A percentile compares a stretch with the other conserved stretches of the same genome.
Evolutionary conservation across 2,329 filamentous ascomycete species (phyloP).

Genomic region (Cercospora sp.): DNA sequence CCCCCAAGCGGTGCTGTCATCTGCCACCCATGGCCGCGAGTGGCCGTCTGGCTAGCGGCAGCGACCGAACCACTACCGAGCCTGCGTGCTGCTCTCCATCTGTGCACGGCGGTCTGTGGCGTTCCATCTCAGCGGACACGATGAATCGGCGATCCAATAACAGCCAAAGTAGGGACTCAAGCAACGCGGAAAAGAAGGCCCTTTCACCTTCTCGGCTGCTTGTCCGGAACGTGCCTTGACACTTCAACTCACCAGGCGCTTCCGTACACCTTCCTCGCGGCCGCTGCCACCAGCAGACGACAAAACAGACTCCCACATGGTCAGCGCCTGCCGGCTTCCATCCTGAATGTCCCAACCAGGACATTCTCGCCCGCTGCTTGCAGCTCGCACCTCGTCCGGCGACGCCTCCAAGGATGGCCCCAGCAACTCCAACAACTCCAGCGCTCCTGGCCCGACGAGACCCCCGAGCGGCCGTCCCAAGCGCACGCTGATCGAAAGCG

Average conservation of each 20-base stretch:
- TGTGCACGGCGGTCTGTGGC: slow-evolving; percentile 9
- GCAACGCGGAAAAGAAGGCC: background rate
- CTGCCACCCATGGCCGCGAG: background rate
- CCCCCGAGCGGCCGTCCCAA: slow-evolving; percentile 26
- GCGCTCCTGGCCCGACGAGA: slow-evolving; percentile 20
- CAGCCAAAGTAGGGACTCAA: background rate
- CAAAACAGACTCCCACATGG: slow-evolving; percentile 5
- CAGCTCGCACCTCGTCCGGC: slow-evolving; percentile 26
- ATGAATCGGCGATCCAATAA: slow-evolving; percentile 11
- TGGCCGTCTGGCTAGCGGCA: background rate
- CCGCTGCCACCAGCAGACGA: background rate
- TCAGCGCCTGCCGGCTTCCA: slow-evolving; percentile 8
- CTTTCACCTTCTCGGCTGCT: slow-evolving; percentile 2
- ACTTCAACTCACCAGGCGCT: background rate
- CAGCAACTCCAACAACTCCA: slow-evolving; percentile 2
- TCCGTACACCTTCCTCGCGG: background rate
- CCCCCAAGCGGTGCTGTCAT: background rate
- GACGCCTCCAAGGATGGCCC: slow-evolving; percentile 26
- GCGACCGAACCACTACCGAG: slow-evolving; percentile 11
- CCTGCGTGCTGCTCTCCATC: background rate
- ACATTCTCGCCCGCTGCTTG: slow-evolving; percentile 27
- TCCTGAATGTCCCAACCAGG: slow-evolving; percentile 27
- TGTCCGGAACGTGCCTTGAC: slow-evolving; percentile 6
- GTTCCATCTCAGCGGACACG: slow-evolving; percentile 2
- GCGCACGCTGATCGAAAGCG: slow-evolving; percentile 34